A percentile compares a stretch with the other conserved stretches of the same genome.
Conservation (phyloP, 257 asterid genomes). For the Fraxinus anomala region DNA sequence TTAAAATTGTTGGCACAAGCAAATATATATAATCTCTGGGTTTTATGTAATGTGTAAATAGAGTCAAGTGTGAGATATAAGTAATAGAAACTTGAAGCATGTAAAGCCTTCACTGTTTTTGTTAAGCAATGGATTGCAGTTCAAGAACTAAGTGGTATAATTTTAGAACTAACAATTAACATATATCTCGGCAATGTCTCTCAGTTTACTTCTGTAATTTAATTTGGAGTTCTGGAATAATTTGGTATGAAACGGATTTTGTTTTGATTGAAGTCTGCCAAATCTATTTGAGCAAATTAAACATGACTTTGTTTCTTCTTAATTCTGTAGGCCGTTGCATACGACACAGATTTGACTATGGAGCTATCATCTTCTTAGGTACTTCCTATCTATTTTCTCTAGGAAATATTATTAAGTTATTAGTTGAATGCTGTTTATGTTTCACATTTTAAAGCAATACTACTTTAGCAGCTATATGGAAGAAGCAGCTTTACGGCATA, state of each 20-base stretch:
- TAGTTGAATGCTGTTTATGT: conserved; percentile 16
- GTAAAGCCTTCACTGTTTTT: too few species aligned
- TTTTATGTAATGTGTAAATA: not conserved
- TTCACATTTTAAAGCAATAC: not conserved
- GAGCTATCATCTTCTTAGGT: conserved; percentile 95
- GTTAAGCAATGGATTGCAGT: not conserved
- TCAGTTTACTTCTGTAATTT: not conserved
- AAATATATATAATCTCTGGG: not conserved
- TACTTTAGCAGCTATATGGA: not conserved
- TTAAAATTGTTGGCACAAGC: not conserved
- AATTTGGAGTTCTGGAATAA: not conserved
- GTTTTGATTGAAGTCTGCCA: not conserved
- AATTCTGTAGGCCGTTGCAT: conserved; percentile 87
- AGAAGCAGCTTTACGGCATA: not conserved
- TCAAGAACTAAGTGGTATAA: conserved; percentile 22
- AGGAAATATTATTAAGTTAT: conserved; percentile 3
- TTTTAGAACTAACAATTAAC: not conserved
- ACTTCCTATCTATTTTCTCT: conserved; percentile 30
- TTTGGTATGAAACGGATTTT: conserved; percentile 5
- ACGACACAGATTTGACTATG: conserved; percentile 90
- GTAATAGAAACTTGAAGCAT: not conserved
- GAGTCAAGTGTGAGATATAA: not conserved
- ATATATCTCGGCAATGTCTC: conserved; percentile 15
- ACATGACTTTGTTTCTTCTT: conserved; percentile 22
- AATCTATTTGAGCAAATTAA: conserved; percentile 13